Percentiles rank a stretch among this genome's conserved stretches.
phyloP scores from a whole-genome alignment of 2,329 filamentous ascomycete species.

The Neoarthrinium moseri region DNA sequence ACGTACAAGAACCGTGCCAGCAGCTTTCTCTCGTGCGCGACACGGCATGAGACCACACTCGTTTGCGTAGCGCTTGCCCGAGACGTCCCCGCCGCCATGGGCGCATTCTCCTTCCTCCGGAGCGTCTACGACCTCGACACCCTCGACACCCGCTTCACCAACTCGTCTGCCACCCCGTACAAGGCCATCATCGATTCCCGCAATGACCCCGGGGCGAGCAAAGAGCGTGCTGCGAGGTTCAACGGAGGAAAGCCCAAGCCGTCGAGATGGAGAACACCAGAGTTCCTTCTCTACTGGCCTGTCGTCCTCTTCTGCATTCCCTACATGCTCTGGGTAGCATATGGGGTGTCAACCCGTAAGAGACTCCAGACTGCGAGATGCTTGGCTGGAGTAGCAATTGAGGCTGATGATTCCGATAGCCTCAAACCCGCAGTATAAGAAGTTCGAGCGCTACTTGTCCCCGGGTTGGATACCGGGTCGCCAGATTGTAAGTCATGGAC shows the following conservation, averaged over 20 bases:
- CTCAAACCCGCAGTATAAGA: constrained; percentile 76
- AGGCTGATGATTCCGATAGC: constrained; percentile 46
- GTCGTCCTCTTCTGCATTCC: constrained; percentile 67
- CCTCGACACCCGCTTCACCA: constrained; percentile 63
- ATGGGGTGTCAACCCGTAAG: constrained; percentile 79
- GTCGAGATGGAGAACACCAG: constrained; percentile 80
- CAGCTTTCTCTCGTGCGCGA: no score
- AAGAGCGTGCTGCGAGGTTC: constrained; percentile 40
- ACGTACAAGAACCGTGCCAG: no score
- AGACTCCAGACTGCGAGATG: neutral
- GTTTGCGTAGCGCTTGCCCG: neutral
- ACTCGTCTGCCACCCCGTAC: constrained; percentile 67
- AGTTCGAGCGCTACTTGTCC: constrained; percentile 69
- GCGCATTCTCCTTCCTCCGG: constrained; percentile 16
- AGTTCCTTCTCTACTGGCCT: constrained; percentile 81
- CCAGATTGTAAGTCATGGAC: constrained; percentile 65
- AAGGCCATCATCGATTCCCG: constrained; percentile 54
- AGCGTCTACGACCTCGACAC: constrained; percentile 65
- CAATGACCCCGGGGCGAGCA: constrained; percentile 38
- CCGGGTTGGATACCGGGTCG: constrained; percentile 91
- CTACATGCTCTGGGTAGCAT: constrained; percentile 87
- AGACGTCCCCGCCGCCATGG: constrained; percentile 3
- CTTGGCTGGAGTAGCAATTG: no score
- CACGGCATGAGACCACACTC: constrained; percentile 3
- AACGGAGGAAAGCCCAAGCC: constrained; percentile 46